phyloP scores from a whole-genome alignment of 345 rosid genomes.

The Murraya koenigii region DNA sequence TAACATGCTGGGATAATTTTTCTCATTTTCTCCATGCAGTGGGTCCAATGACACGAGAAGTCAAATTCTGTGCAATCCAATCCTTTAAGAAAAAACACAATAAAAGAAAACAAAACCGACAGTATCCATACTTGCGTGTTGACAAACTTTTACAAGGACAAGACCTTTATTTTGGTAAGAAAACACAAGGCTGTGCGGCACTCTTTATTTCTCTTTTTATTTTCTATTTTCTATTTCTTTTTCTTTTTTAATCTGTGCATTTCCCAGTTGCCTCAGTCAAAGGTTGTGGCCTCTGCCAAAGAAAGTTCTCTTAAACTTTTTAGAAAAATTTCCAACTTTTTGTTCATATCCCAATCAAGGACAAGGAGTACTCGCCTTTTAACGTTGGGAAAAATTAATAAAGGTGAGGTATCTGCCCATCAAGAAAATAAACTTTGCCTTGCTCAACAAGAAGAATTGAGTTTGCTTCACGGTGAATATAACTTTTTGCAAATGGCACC shows the following conservation, averaged over 20 bases:
- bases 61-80: slow-evolving; percentile 22
- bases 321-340: background rate
- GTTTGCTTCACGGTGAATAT: background rate
- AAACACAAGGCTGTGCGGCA: background rate
- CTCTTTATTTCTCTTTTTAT: too few species aligned
- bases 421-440: background rate
- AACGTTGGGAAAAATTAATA: background rate
- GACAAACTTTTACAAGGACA: slow-evolving; percentile 23
- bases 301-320: slow-evolving; percentile 10
- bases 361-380: background rate
- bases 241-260: background rate
- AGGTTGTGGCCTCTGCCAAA: slow-evolving; percentile 16
- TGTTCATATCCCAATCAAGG: background rate
- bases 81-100: background rate
- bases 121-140: slow-evolving; percentile 28
- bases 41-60: slow-evolving; percentile 22
- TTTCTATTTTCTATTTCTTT: too few species aligned
- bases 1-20: background rate
- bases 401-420: background rate
- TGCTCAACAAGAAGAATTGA: background rate
- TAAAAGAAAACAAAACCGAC: slow-evolving; percentile 23
- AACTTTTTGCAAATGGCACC: too few species aligned
- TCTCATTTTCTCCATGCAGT: background rate
- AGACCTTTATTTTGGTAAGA: background rate
- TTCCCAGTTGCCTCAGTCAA: slow-evolving; percentile 10